These are phyloP conservation scores for Pelargonium citronellum DNA, from an alignment of 441 rosid genomes.

Conservation along the genomic window DNA sequence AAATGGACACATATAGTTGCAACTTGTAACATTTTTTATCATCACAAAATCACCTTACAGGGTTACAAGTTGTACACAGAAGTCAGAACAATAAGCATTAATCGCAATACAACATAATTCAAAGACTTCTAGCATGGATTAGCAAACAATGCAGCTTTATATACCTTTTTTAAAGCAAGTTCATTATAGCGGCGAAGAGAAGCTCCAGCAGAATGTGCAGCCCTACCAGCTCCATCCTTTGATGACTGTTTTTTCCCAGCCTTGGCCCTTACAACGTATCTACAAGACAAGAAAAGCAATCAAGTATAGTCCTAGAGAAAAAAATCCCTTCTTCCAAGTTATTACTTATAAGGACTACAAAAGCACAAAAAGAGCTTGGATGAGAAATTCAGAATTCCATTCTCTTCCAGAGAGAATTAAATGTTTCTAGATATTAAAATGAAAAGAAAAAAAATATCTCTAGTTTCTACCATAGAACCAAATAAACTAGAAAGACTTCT, in stretches of 20 bases:
- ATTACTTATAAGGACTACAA: neutral
- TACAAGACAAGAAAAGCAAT: conserved; percentile 27
- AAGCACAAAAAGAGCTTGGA: neutral
- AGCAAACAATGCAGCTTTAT: neutral
- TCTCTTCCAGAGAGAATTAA: conserved; percentile 7
- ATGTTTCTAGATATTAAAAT: neutral
- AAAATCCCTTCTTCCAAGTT: neutral
- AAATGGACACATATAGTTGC: too few relatives aligned
- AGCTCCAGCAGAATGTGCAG: conserved; percentile 93
- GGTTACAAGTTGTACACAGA: neutral
- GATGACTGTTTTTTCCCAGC: conserved; percentile 95
- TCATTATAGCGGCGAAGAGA: conserved; percentile 93
- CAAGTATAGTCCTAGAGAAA: neutral
- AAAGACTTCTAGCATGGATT: neutral
- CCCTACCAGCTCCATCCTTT: conserved; percentile 78
- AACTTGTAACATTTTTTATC: too few relatives aligned
- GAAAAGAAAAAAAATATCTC: neutral
- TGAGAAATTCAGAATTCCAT: neutral
- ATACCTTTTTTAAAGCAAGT: conserved; percentile 86
- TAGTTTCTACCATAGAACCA: neutral
- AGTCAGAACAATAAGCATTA: neutral
- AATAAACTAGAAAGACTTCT: neutral
- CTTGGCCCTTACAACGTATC: conserved; percentile 96
- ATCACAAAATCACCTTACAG: too few relatives aligned
- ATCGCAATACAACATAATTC: neutral